Base-by-base conservation (phyloP, 176 grass and related monocot species). In the Carex parvula region DNA sequence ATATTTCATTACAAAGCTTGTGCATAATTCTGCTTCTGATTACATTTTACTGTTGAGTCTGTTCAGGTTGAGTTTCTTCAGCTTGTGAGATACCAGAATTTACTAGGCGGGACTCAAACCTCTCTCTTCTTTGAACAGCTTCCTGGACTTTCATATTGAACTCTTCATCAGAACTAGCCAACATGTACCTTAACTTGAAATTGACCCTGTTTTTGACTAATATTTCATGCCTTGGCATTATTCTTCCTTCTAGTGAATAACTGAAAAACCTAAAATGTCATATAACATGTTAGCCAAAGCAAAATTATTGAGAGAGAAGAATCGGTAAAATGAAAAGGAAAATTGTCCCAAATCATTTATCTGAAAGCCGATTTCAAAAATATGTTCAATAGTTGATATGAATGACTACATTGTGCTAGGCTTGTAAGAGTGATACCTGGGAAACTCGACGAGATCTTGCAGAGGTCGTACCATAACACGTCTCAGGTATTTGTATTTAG, bases 391-490 rank as follows among this genome's bases (percentile, higher is more conserved):
- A 84, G 37, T 11, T 60, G 22, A 66, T 22, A 66, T 16, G 13
- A 67, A 44, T 29, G 18, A 15, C 20, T 18, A 46, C 9, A 63
- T 5, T 30, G 22, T n/a, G 6, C 29, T 33, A 54, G 4, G 8
- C 54, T 10, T 65, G 70, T 90, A 70, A 70, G 70, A 53, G 70
- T 53, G 70, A 48, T 75, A 93, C 95, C 95, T 83, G 13, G 95
- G 95, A 33, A 98, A 98, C 83, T 98, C 95, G 0, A 98, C 86
- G 16, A 95, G 86, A 88, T 98, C 92, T 52, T 93, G 72, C 58
- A 98, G 75, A 10, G 95, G 95, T 3, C 92, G 95, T 46, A 95
- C 91, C 95, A 98, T 98, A 64, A 98, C 87, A n/a, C 91, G 90
- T 70, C 95, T 91, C 58, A 98, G 86, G 74, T 98, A 98, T 82